Percentiles rank a stretch among this genome's conserved stretches.
Conservation (phyloP, 129 eudicot species). For the Glebionis coronaria region DNA sequence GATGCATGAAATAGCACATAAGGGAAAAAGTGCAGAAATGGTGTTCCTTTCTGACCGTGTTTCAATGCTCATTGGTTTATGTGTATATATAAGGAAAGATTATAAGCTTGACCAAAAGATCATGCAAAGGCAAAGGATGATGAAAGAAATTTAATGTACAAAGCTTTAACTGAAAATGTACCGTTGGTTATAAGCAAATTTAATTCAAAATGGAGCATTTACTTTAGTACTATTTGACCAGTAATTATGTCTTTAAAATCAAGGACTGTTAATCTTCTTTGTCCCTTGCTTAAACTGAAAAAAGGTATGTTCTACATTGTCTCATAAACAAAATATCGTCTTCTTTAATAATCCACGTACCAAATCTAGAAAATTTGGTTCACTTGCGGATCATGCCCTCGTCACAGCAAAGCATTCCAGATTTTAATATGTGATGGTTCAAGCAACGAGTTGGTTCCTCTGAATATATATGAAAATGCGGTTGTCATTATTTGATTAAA, state of each 20-base stretch:
- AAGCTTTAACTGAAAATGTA: neutral
- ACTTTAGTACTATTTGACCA: neutral
- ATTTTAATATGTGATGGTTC: too few relatives aligned
- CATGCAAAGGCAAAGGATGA: neutral
- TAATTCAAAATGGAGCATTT: too few relatives aligned
- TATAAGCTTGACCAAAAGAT: neutral
- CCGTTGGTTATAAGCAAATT: too few relatives aligned
- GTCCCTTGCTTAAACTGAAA: conserved; percentile 6
- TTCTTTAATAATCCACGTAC: too few relatives aligned
- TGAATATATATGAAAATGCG: too few relatives aligned
- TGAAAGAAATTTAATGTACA: neutral
- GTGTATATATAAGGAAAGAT: neutral
- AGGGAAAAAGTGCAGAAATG: conserved; percentile 21
- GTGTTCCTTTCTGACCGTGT: neutral
- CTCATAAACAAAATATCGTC: too few relatives aligned
- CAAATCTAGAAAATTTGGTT: too few relatives aligned
- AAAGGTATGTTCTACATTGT: neutral
- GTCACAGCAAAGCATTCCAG: too few relatives aligned
- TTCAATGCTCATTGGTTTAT: neutral
- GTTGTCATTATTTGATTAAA: too few relatives aligned
- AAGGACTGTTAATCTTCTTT: neutral
- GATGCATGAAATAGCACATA: conserved; percentile 12
- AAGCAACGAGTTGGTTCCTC: too few relatives aligned
- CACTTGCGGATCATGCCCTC: too few relatives aligned
- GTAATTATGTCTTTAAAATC: neutral